Percentiles rank a stretch among this genome's conserved stretches.
Conservation (phyloP, 2,329 filamentous ascomycete genomes). For the Fusarium mexicanum region DNA sequence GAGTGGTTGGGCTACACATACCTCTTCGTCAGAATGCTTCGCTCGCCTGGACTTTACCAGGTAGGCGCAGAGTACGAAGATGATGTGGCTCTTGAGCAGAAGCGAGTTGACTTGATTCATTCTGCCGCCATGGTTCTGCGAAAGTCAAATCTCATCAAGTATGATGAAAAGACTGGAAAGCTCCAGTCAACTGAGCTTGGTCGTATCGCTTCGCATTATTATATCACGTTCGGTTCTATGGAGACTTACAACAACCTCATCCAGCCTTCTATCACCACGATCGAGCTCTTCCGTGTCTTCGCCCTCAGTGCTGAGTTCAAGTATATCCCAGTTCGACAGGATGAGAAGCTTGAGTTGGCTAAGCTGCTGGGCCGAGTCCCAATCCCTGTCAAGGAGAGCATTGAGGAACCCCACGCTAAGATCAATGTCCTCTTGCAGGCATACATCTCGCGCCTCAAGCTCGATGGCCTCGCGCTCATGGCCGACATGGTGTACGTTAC, state of each 20-base stretch:
- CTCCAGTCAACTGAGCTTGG: conserved; percentile 93
- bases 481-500: conserved; percentile 99
- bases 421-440: conserved; percentile 98
- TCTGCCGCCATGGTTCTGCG: conserved; percentile 89
- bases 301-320: conserved; percentile 98
- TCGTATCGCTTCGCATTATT: conserved; percentile 96
- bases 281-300: conserved; percentile 97
- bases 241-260: conserved; percentile 95
- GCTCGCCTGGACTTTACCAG: conserved; percentile 93
- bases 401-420: conserved; percentile 96
- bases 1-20: conserved; percentile 99
- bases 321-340: conserved; percentile 96
- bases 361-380: conserved; percentile 91
- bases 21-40: conserved; percentile 96
- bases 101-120: conserved; percentile 96
- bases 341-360: conserved; percentile 95
- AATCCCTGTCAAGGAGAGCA: conserved; percentile 96
- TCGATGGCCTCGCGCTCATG: conserved; percentile 95
- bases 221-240: conserved; percentile 97
- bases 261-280: conserved; percentile 89
- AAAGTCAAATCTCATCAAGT: conserved; percentile 89
- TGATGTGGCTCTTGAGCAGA: conserved; percentile 91
- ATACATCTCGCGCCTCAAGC: conserved; percentile 92
- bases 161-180: conserved; percentile 91
- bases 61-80: conserved; percentile 96